Evolutionary conservation across 345 rosid species (phyloP), one percentile per base, ranked within the genome.

Genomic region (Linum trigynum): DNA sequence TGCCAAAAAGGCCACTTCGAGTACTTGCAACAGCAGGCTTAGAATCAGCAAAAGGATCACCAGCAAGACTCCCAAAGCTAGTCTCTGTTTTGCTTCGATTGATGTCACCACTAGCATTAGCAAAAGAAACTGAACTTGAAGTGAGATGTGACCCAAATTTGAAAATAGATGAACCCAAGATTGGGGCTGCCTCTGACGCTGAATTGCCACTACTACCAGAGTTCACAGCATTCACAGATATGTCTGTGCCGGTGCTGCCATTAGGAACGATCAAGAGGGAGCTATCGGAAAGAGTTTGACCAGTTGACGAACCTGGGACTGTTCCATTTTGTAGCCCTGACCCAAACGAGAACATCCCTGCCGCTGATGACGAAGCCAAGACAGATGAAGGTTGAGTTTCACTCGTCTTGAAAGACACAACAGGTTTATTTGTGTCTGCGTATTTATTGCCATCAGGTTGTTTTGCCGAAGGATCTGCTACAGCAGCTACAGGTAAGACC

Each of bases 341-440:
- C 74, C 84, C 82, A 55, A 74, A 78, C 16, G 80, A 73, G 71
- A 85, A 84, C 64, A 71, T 42, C 50, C 76, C 73, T 36, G 85
- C 75, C 60, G 74, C 70, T 32, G 83, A 40, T 39, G 72, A 55
- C 35, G 81, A 71, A 58, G 80, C 61, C 71, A 84, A 61, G 39
- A 69, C 75, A 72, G 80, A 55, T 66, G 79, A 69, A 68, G 78
- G 50, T 45, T 71, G 62, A 55, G 71, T 67, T 58, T 74, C 79
- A 40, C 80, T 65, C 43, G 62, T 32, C 35, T 37, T 72, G 55
- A 70, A 62, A 15, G 36, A 4, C 39, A 57, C 68, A 50, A 60
- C 84, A 37, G 63, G 61, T 68, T 79, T 59, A 51, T 48, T 48
- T 48, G 14, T 48, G 11, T 66, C 53, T 55, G 60, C 75, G 71